Percentiles rank a stretch among this genome's conserved stretches.
Evolutionary conservation across 2,329 filamentous ascomycete genomes (phyloP).

Genomic region (Trichoderma arundinaceum): DNA sequence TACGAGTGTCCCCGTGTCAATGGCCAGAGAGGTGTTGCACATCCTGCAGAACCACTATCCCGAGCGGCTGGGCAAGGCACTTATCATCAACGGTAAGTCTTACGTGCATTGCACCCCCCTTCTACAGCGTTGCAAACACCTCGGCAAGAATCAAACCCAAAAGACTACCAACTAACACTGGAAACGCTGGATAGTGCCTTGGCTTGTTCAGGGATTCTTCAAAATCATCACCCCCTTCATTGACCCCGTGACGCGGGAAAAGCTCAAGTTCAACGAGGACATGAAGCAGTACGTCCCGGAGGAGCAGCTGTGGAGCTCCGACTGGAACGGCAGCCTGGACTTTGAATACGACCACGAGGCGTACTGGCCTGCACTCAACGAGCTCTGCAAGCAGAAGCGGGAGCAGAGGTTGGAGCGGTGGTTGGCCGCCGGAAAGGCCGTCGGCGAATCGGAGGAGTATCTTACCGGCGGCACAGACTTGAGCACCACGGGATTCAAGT

Average conservation of each 20-base stretch:
- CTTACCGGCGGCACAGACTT: constrained; percentile 66
- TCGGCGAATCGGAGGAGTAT: constrained; percentile 88
- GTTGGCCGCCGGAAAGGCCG: constrained; percentile 76
- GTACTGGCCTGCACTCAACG: constrained; percentile 88
- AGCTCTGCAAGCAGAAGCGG: constrained; percentile 70
- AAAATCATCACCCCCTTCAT: constrained; percentile 96
- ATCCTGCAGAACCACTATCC: constrained; percentile 97
- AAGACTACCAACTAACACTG: background rate
- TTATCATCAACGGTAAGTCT: constrained; percentile 81
- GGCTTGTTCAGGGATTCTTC: constrained; percentile 92
- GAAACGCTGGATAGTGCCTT: constrained; percentile 68
- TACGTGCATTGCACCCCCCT: constrained; percentile 29
- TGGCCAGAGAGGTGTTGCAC: constrained; percentile 81
- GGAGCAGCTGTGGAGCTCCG: constrained; percentile 79
- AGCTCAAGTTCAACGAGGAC: constrained; percentile 97
- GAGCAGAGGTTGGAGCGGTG: constrained; percentile 71
- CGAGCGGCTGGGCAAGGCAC: constrained; percentile 83
- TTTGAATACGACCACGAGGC: constrained; percentile 88
- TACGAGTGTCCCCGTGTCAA: constrained; percentile 72
- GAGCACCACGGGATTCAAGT: constrained; percentile 45
- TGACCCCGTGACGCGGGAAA: constrained; percentile 89
- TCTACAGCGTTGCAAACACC: background rate
- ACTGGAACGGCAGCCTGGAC: constrained; percentile 75
- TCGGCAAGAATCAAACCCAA: background rate
- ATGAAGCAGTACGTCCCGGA: constrained; percentile 80